These are phyloP conservation scores for Leccinum pellstonianum DNA, from an alignment of 768 basidiomycete genomes.

Conservation along the genomic window DNA sequence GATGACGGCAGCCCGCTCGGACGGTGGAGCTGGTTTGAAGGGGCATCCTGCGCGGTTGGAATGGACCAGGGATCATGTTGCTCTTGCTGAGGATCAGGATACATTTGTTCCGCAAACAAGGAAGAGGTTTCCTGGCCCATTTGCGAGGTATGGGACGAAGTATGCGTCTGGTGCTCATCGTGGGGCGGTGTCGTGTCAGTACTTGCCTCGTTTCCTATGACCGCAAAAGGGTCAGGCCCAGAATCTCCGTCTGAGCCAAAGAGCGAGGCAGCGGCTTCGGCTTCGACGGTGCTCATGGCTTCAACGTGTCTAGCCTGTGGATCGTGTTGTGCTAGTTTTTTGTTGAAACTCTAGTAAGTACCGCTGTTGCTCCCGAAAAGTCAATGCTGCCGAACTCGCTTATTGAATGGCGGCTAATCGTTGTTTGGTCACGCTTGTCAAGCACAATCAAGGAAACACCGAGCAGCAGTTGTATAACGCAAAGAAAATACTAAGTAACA, in stretches of 20 bases:
- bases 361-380: neutral
- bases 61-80: constrained; percentile 29
- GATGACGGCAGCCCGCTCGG: constrained; percentile 13
- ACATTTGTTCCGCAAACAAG: constrained; percentile 38
- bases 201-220: constrained; percentile 43
- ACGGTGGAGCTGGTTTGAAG: constrained; percentile 16
- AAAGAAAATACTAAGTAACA: constrained; percentile 20
- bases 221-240: constrained; percentile 61
- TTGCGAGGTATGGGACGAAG: constrained; percentile 24
- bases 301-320: constrained; percentile 30
- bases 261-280: constrained; percentile 80
- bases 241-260: constrained; percentile 65
- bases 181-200: constrained; percentile 30
- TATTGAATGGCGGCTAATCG: constrained; percentile 1
- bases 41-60: constrained; percentile 20
- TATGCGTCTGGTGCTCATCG: constrained; percentile 23
- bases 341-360: constrained; percentile 1
- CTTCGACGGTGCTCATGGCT: constrained; percentile 66
- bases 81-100: constrained; percentile 26
- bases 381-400: constrained; percentile 5
- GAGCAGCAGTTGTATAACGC: constrained; percentile 1
- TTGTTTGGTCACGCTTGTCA: constrained; percentile 33
- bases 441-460: neutral
- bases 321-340: constrained; percentile 17
- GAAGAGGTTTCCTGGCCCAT: constrained; percentile 40